Evolutionary conservation across 768 basidiomycete species (phyloP), one percentile per base, ranked within the genome.

Genomic region (Lyophyllum decastes): DNA sequence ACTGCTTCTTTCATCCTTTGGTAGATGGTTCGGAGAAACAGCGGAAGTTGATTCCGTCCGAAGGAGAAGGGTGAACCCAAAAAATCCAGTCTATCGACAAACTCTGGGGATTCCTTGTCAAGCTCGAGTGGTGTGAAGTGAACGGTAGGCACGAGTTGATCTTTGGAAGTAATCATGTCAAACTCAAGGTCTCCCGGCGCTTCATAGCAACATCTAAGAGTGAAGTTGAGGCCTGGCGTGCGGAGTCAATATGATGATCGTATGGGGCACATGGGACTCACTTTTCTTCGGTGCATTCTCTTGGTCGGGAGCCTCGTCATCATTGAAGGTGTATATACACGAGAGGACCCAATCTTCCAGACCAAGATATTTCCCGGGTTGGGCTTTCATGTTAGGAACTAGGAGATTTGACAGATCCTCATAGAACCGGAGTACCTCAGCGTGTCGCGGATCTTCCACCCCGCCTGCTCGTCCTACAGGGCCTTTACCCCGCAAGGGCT

Each of bases 351-450:
- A 80, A 55, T 92, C 85, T 17, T 91, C 88, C 8, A 79, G 63
- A 34, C 79, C 75, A 17, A 79, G 69, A 52, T 75, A 73, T 51
- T 72, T 70, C 25, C 72, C 69, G 11, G 67, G 61, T 41, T 70
- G 66, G 14, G 68, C 58, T 61, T 85, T 87, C 68, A 92, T 79
- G 33, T 77, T 82, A 2, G 83, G 77, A 22, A 95, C 80, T 38
- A 92, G 77, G 22, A 95, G 73, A 64, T 94, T 92, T 1, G 92
- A 93, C 61, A 93, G 71, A 65, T 95, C 92, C 70, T 95, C 92
- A 68, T 96, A 96, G 59, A 95, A 82, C 50, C 78, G 78, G 63
- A 94, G 79, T 43, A 88, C 80, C 65, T 80, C 76, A 2, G 76
- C 73, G 61, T 84, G 80, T 67, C 86, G 86, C 5, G 83, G 83